A percentile compares a stretch with the other conserved stretches of the same genome.
These are phyloP conservation scores for Chaetomidium leptoderma DNA, from an alignment of 495 filamentous ascomycete genomes.

Conservation along the genomic window DNA sequence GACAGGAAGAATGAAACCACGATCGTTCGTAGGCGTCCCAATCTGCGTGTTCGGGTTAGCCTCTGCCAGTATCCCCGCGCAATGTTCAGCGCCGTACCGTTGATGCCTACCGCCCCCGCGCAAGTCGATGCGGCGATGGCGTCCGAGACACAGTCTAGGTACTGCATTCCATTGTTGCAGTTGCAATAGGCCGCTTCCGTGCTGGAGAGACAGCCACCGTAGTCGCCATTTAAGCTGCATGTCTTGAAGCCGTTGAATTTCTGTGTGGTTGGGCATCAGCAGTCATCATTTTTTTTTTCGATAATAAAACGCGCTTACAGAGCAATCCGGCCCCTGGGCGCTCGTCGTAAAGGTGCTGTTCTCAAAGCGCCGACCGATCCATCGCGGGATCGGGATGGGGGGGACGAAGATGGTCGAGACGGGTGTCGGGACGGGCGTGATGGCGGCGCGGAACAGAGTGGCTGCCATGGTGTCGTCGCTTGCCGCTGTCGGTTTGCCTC, in stretches of 20 bases:
- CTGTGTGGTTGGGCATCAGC: background rate
- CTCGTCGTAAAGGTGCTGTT: conserved; percentile 4
- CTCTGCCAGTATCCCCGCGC: no score
- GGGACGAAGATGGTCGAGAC: background rate
- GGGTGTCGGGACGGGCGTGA: background rate
- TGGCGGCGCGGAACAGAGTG: background rate
- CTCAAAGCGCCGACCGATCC: background rate
- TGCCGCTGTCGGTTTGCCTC: no score
- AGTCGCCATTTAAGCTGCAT: conserved; percentile 24
- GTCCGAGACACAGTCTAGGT: conserved; percentile 24
- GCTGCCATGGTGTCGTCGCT: background rate
- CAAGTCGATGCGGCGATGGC: conserved; percentile 27
- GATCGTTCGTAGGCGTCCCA: conserved; percentile 24
- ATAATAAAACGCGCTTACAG: background rate
- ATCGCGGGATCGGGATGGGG: background rate
- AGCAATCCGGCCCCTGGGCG: background rate
- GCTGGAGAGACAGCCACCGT: conserved; percentile 19
- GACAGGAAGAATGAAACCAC: conserved; percentile 21
- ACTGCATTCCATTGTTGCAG: conserved; percentile 23
- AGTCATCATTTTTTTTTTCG: no score
- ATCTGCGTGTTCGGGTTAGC: conserved; percentile 8
- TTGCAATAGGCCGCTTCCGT: conserved; percentile 14
- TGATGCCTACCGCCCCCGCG: conserved; percentile 11
- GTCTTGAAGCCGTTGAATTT: conserved; percentile 24
- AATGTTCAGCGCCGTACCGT: background rate